phyloP scores from a whole-genome alignment of 768 basidiomycete species.

The Gyrodon lividus region DNA sequence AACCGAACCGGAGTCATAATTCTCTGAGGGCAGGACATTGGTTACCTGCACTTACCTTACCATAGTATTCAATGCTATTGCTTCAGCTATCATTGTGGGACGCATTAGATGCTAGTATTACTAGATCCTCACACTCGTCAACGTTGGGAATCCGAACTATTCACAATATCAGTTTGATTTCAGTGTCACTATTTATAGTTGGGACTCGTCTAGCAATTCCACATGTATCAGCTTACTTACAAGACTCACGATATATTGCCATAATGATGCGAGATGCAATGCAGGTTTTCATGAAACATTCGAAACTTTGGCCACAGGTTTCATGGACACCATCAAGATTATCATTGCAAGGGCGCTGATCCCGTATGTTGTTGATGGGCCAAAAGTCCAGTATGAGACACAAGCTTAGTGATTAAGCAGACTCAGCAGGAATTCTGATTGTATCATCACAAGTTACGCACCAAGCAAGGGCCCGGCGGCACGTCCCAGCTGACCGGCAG shows the following conservation, averaged over 20 bases:
- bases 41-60: constrained; percentile 22
- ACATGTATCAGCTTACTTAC: no score
- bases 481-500: constrained; percentile 91
- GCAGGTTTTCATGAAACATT: not conserved
- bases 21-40: constrained; percentile 8
- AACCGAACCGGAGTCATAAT: constrained; percentile 21
- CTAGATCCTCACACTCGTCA: not conserved
- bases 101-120: constrained; percentile 13
- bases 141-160: not conserved
- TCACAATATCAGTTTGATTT: not conserved
- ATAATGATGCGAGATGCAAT: no score
- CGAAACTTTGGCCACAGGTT: constrained; percentile 34
- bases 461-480: constrained; percentile 92
- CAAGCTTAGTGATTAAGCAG: constrained; percentile 52
- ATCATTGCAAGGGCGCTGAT: constrained; percentile 66
- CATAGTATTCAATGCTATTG: constrained; percentile 28
- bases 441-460: constrained; percentile 32
- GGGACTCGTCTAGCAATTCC: no score
- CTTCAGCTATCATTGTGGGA: constrained; percentile 31
- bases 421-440: constrained; percentile 7
- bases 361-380: constrained; percentile 74
- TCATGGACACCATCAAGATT: constrained; percentile 57
- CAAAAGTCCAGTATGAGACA: constrained; percentile 86
- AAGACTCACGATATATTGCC: no score
- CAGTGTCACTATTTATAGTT: not conserved